These are phyloP conservation scores for Dictyostelium purpureum DNA, from an alignment of 78 protist species.

Conservation along the genomic window DNA sequence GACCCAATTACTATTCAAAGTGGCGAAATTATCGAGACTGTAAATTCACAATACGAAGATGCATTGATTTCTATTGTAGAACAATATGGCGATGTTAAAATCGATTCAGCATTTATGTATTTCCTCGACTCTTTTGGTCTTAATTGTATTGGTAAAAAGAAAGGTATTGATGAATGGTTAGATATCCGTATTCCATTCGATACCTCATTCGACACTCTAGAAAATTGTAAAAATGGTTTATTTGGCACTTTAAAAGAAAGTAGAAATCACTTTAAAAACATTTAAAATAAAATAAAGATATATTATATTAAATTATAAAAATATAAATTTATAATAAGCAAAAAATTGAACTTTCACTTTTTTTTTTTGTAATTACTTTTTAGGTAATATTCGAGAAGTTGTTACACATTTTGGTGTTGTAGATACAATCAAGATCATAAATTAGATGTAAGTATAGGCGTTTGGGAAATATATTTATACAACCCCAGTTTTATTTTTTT, in stretches of 20 bases:
- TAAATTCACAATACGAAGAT: constrained; percentile 1
- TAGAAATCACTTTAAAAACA: not conserved
- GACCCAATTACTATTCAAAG: constrained; percentile 24
- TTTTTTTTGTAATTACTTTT: too few relatives aligned
- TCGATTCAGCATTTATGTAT: constrained; percentile 32
- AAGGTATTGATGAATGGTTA: constrained; percentile 52
- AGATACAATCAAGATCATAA: too few relatives aligned
- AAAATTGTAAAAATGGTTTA: constrained; percentile 53
- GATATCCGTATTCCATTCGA: constrained; percentile 73
- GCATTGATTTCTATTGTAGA: not conserved
- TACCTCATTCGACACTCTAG: not conserved
- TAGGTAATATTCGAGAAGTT: too few relatives aligned
- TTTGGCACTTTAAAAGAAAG: not conserved
- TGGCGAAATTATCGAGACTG: constrained; percentile 54
- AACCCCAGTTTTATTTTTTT: too few relatives aligned
- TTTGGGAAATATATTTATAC: too few relatives aligned
- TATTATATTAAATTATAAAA: too few relatives aligned
- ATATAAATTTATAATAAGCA: too few relatives aligned
- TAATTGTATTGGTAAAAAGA: constrained; percentile 40
- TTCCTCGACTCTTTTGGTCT: constrained; percentile 46
- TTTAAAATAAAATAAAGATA: not conserved
- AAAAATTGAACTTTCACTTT: too few relatives aligned
- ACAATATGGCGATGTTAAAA: constrained; percentile 57
- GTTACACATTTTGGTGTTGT: too few relatives aligned
- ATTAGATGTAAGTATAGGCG: too few relatives aligned